phyloP scores from a whole-genome alignment of 1,284 basidiomycete species.

The Bondarzewia mesenterica region DNA sequence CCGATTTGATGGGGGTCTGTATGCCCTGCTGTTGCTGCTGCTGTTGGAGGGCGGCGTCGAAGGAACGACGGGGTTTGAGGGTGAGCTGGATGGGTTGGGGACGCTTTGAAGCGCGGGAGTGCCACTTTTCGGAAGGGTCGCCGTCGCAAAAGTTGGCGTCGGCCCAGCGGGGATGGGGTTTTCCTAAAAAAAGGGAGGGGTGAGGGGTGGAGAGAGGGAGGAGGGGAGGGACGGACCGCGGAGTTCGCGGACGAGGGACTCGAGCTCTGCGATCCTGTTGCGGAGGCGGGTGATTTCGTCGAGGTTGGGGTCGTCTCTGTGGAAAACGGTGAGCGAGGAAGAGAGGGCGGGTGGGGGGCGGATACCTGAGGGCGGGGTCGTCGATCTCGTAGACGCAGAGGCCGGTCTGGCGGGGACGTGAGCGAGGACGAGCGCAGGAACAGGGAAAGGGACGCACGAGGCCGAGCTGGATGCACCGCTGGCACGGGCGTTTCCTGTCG shows the following conservation, averaged over 20 bases:
- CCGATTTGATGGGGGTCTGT: conserved; percentile 25
- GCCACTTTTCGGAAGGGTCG: conserved; percentile 74
- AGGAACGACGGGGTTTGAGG: conserved; percentile 15
- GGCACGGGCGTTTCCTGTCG: conserved; percentile 79
- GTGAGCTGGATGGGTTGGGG: conserved; percentile 19
- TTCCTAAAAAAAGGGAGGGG: conserved; percentile 36
- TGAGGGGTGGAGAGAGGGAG: not conserved
- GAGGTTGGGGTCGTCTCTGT: conserved; percentile 74
- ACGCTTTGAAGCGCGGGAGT: conserved; percentile 68
- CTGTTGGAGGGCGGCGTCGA: conserved; percentile 8
- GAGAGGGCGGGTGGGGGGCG: conserved; percentile 2
- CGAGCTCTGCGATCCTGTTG: conserved; percentile 82
- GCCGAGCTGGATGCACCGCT: conserved; percentile 77
- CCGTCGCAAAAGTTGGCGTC: conserved; percentile 69
- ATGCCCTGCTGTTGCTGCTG: no score
- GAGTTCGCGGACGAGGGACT: conserved; percentile 79
- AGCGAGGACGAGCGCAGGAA: conserved; percentile 10
- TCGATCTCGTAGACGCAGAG: conserved; percentile 91
- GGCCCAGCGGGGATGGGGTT: conserved; percentile 77
- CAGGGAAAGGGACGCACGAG: conserved; percentile 37
- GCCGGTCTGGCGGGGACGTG: conserved; percentile 52
- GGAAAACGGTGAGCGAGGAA: not conserved
- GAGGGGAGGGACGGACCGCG: conserved; percentile 39
- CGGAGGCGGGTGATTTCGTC: conserved; percentile 78
- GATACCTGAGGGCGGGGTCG: conserved; percentile 73